These are phyloP conservation scores for Torulaspora quercuum DNA, from an alignment of 805 yeast species.

Conservation along the genomic window DNA sequence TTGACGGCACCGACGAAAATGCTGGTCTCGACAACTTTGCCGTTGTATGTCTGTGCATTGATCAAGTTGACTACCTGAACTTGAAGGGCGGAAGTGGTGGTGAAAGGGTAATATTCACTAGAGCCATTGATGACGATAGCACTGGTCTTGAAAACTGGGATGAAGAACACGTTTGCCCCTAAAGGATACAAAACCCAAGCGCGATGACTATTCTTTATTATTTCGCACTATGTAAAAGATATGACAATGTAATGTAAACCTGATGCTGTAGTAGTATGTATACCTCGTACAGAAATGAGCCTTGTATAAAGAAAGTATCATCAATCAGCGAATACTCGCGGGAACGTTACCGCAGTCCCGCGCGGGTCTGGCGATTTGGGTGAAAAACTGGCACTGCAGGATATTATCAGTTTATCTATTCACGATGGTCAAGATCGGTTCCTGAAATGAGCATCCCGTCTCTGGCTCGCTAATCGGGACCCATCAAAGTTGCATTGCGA, in stretches of 20 bases:
- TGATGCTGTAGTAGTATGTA: too few species aligned
- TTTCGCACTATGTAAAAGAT: too few species aligned
- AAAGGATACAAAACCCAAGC: slow-evolving; percentile 1
- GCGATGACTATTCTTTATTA: slow-evolving; percentile 8
- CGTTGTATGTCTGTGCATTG: slow-evolving; percentile 64
- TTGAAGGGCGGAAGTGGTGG: slow-evolving; percentile 46
- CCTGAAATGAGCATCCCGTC: too few species aligned
- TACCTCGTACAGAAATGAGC: too few species aligned
- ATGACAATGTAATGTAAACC: slow-evolving; percentile 7
- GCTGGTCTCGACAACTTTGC: slow-evolving; percentile 64
- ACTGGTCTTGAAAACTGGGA: slow-evolving; percentile 63
- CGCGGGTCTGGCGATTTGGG: too few species aligned
- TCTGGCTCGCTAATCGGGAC: too few species aligned
- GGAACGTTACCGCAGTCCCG: background rate
- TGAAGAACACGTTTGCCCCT: slow-evolving; percentile 78
- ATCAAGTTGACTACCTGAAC: slow-evolving; percentile 66
- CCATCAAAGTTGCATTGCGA: too few species aligned
- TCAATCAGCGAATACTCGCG: background rate
- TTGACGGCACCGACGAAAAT: slow-evolving; percentile 69
- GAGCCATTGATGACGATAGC: slow-evolving; percentile 44
- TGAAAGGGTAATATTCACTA: slow-evolving; percentile 28
- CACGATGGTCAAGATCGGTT: too few species aligned
- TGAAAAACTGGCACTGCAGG: too few species aligned
- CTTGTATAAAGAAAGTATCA: background rate
- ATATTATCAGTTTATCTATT: too few species aligned